These are phyloP conservation scores for Pythium grandisporangium DNA, from an alignment of 352 stramenopile genomes.

Conservation along the genomic window DNA sequence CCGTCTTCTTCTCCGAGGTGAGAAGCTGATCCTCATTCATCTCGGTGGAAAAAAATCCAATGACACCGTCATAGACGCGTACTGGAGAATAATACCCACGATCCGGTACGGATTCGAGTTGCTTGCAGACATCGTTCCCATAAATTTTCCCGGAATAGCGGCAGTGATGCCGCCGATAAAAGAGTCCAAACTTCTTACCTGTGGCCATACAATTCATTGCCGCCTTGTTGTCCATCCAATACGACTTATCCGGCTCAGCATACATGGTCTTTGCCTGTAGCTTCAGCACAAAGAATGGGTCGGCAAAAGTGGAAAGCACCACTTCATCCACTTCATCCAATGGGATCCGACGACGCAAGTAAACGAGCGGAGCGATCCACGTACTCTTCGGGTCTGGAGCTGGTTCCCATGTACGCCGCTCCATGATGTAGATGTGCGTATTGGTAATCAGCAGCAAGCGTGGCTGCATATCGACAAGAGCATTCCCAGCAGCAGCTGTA, in stretches of 20 bases:
- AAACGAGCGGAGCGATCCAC: slow-evolving; percentile 54
- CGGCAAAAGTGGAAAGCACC: slow-evolving; percentile 71
- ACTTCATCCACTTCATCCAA: slow-evolving; percentile 66
- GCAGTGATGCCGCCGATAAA: slow-evolving; percentile 84
- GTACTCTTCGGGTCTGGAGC: slow-evolving; percentile 37
- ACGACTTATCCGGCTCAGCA: slow-evolving; percentile 57
- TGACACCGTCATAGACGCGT: slow-evolving; percentile 66
- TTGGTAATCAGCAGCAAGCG: slow-evolving; percentile 66
- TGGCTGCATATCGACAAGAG: slow-evolving; percentile 15
- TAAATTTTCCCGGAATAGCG: slow-evolving; percentile 83
- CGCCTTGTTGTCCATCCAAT: slow-evolving; percentile 81
- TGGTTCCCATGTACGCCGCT: slow-evolving; percentile 54
- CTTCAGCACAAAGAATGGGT: slow-evolving; percentile 69
- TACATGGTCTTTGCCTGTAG: slow-evolving; percentile 46
- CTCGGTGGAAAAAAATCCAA: slow-evolving; percentile 79
- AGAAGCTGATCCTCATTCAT: slow-evolving; percentile 76
- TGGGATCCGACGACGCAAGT: slow-evolving; percentile 52
- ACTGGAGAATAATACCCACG: slow-evolving; percentile 73
- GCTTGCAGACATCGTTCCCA: slow-evolving; percentile 73
- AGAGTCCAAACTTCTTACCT: slow-evolving; percentile 83
- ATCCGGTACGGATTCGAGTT: slow-evolving; percentile 71
- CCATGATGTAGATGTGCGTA: slow-evolving; percentile 71
- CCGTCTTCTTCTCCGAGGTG: slow-evolving; percentile 79
- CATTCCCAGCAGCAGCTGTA: slow-evolving; percentile 1
- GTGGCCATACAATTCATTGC: slow-evolving; percentile 82